These are phyloP conservation scores for Pilasporangium apinafurcum DNA, from an alignment of 352 stramenopile genomes.

Conservation along the genomic window DNA sequence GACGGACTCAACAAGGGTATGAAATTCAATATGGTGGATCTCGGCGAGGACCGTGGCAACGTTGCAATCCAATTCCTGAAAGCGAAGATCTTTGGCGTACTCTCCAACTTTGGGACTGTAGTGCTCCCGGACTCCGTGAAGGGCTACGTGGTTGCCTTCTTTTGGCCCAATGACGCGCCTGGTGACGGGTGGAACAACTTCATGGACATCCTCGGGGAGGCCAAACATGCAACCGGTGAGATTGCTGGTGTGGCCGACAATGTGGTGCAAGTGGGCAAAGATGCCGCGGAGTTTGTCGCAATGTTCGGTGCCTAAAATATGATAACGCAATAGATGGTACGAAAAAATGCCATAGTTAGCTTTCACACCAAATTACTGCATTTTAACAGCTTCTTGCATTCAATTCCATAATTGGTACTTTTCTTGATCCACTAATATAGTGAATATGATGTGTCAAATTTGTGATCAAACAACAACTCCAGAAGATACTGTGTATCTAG, in stretches of 20 bases:
- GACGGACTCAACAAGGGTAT: slow-evolving; percentile 6
- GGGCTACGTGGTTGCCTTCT: slow-evolving; percentile 7
- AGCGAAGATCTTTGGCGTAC: slow-evolving; percentile 8
- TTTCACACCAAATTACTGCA: no score
- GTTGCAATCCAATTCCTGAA: slow-evolving; percentile 9
- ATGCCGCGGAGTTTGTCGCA: slow-evolving; percentile 4
- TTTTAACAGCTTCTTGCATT: no score
- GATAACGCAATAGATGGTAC: no score
- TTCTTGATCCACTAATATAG: no score
- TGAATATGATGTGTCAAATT: no score
- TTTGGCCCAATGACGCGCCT: slow-evolving; percentile 8
- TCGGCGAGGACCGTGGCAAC: slow-evolving; percentile 6
- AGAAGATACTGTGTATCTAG: no score
- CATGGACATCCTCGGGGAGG: slow-evolving; percentile 7
- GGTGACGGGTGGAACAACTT: slow-evolving; percentile 10
- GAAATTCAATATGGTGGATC: slow-evolving; percentile 9
- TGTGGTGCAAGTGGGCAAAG: slow-evolving; percentile 6
- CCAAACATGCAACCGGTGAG: neutral
- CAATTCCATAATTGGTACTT: no score
- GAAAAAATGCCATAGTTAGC: no score
- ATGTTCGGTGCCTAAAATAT: no score
- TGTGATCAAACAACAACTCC: no score
- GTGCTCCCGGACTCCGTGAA: slow-evolving; percentile 6
- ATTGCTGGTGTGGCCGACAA: slow-evolving; percentile 4
- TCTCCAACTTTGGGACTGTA: slow-evolving; percentile 7